phyloP scores from a whole-genome alignment of 352 stramenopile genomes.

The Thalassiosira hispida region DNA sequence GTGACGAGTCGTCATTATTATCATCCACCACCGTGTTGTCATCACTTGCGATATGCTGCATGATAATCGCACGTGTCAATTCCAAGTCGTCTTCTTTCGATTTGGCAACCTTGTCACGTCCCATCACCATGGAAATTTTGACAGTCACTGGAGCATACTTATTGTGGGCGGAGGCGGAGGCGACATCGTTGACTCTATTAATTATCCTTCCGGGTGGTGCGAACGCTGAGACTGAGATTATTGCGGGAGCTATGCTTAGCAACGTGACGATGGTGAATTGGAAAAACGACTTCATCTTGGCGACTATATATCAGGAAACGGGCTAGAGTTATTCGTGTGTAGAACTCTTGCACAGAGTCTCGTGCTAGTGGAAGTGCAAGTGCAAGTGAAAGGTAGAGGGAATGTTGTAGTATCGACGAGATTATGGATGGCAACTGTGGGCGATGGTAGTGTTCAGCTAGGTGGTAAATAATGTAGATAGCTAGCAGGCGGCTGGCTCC shows the following conservation, averaged over 20 bases:
- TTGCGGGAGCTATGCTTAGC: conserved; percentile 6
- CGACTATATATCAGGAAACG: no score
- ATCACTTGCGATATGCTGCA: conserved; percentile 23
- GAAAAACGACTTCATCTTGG: conserved; percentile 8
- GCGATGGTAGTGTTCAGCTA: no score
- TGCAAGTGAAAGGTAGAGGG: no score
- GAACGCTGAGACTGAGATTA: conserved; percentile 5
- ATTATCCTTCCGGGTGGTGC: conserved; percentile 4
- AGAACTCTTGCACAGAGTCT: no score
- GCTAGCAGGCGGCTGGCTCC: no score
- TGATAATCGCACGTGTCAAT: conserved; percentile 60
- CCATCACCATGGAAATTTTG: conserved; percentile 4
- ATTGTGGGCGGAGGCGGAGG: background rate
- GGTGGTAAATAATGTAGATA: no score
- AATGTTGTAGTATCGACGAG: no score
- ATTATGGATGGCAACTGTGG: no score
- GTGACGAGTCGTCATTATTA: conserved; percentile 14
- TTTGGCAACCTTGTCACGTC: conserved; percentile 41
- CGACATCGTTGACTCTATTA: background rate
- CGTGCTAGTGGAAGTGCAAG: no score
- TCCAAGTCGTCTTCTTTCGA: conserved; percentile 63
- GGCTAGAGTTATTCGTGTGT: no score
- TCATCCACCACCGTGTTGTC: conserved; percentile 24
- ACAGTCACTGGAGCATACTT: background rate
- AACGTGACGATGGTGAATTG: background rate